Evolutionary conservation across 768 basidiomycete species (phyloP).

Genomic region (Cyclocybe cylindracea): DNA sequence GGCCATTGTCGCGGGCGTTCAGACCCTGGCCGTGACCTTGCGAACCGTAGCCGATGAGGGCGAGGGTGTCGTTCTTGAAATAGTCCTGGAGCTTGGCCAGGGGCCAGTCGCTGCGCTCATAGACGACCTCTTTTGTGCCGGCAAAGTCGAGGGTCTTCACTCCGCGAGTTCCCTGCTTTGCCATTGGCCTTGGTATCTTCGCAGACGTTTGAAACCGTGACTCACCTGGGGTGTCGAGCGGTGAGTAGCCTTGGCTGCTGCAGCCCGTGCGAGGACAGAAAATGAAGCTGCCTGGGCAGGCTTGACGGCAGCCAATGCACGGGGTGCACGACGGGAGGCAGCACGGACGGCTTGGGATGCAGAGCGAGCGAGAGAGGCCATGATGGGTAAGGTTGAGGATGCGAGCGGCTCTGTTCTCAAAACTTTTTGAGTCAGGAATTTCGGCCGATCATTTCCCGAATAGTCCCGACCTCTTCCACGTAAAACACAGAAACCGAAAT

Average conservation of each 20-base stretch:
- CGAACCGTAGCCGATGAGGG: conserved; percentile 98
- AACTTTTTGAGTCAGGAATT: conserved; percentile 16
- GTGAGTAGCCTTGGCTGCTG: conserved; percentile 40
- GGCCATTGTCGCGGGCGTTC: conserved; percentile 98
- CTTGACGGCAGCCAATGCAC: conserved; percentile 40
- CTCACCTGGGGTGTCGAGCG: conserved; percentile 33
- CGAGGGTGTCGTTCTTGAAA: conserved; percentile 99
- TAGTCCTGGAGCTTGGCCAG: conserved; percentile 97
- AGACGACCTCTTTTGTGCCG: conserved; percentile 89
- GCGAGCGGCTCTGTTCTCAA: conserved; percentile 2
- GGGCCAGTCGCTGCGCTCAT: conserved; percentile 98
- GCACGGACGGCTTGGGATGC: conserved; percentile 61
- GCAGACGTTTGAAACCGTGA: conserved; percentile 5
- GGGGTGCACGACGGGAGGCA: conserved; percentile 66
- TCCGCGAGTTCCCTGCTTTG: conserved; percentile 62
- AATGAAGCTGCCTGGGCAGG: conserved; percentile 60
- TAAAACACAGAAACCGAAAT: no score
- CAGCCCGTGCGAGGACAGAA: conserved; percentile 62
- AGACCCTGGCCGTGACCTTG: conserved; percentile 98
- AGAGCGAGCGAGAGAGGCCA: conserved; percentile 70
- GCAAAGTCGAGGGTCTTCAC: conserved; percentile 97
- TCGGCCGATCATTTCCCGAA: conserved; percentile 3
- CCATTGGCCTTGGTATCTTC: neutral
- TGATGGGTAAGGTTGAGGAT: conserved; percentile 46
- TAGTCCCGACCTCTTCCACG: neutral